A percentile compares a stretch with the other conserved stretches of the same genome.
phyloP scores from a whole-genome alignment of 768 basidiomycete genomes.

The Candolleomyces eurysporus region DNA sequence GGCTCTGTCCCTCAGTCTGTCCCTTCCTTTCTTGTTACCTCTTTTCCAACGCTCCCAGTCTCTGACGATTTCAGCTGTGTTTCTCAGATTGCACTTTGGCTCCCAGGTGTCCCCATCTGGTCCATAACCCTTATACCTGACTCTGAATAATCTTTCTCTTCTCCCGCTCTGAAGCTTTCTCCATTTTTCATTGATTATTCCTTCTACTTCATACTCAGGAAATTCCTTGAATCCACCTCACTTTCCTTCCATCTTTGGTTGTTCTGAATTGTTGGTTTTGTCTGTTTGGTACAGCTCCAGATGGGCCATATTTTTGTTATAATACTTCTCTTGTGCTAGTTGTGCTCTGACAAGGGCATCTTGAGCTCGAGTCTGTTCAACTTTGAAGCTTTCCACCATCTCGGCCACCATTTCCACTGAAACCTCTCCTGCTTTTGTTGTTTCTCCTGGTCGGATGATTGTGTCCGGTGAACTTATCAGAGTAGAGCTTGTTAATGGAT shows the following conservation, averaged over 20 bases:
- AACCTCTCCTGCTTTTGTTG: not conserved
- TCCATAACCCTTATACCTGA: not conserved
- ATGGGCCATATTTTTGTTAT: conserved; percentile 14
- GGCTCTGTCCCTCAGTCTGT: no score
- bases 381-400: conserved; percentile 11
- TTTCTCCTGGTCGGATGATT: not conserved
- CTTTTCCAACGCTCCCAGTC: not conserved
- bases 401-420: not conserved
- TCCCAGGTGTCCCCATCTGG: not conserved
- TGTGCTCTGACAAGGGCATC: conserved; percentile 16
- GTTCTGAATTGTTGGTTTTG: no score
- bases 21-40: no score
- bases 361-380: conserved; percentile 6
- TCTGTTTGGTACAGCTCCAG: not conserved
- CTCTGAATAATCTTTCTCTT: not conserved
- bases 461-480: not conserved
- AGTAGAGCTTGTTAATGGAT: conserved; percentile 15
- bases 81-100: not conserved
- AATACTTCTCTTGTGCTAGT: conserved; percentile 9
- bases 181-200: no score
- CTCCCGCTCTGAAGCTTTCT: no score
- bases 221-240: no score
- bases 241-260: no score
- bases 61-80: not conserved
- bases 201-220: no score